Percentiles rank a stretch among this genome's conserved stretches.
These are phyloP conservation scores for Cercospora sp. DNA, from an alignment of 2,329 filamentous ascomycete species.

Conservation along the genomic window DNA sequence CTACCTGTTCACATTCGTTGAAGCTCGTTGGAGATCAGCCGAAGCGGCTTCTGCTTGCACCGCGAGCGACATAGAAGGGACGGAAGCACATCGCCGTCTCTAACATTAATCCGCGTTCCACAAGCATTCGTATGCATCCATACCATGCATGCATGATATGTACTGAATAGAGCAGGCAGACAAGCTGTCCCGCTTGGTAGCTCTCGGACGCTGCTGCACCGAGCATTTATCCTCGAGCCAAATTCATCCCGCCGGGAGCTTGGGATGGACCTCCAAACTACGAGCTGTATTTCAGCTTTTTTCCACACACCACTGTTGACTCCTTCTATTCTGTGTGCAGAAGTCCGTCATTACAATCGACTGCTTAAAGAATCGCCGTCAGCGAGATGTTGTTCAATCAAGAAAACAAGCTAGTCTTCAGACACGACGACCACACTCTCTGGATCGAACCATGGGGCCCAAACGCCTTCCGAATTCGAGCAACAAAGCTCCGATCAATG, in stretches of 20 bases:
- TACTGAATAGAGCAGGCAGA: neutral
- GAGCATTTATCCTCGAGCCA: neutral
- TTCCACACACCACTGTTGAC: neutral
- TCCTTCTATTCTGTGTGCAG: neutral
- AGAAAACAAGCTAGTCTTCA: slow-evolving; percentile 61
- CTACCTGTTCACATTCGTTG: neutral
- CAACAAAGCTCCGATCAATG: slow-evolving; percentile 45
- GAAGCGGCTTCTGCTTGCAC: neutral
- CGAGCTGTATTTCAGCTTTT: neutral
- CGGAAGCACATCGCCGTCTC: neutral
- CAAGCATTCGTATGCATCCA: neutral
- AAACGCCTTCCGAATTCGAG: slow-evolving; percentile 52
- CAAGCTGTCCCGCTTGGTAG: neutral
- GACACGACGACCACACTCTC: slow-evolving; percentile 53
- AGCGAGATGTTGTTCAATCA: slow-evolving; percentile 44
- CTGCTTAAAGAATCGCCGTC: neutral
- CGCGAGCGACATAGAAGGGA: neutral
- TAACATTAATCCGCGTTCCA: neutral
- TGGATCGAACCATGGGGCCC: slow-evolving; percentile 54
- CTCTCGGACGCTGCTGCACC: neutral
- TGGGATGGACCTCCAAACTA: neutral
- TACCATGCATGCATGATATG: neutral
- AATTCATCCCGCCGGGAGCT: slow-evolving; percentile 8
- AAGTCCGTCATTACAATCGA: neutral
- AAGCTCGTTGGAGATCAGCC: neutral